Percentiles rank a stretch among this genome's conserved stretches.
These are phyloP conservation scores for Skeletonema menzelii DNA, from an alignment of 108 stramenopile genomes.

Conservation along the genomic window DNA sequence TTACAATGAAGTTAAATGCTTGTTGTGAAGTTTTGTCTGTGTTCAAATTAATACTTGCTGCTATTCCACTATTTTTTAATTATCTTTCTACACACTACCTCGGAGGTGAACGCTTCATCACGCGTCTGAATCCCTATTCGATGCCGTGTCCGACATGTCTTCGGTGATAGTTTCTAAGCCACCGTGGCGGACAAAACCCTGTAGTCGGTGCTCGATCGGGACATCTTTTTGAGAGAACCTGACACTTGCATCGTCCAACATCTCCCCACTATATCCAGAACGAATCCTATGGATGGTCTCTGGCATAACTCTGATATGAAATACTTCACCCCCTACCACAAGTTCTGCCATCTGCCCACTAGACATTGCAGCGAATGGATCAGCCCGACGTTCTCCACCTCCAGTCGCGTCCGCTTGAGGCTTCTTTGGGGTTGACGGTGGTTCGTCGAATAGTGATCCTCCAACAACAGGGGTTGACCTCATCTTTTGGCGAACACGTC, in stretches of 20 bases:
- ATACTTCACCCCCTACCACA: slow-evolving; percentile 62
- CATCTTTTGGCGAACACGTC: slow-evolving; percentile 34
- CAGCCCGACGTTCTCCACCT: not conserved
- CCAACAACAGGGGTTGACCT: slow-evolving; percentile 28
- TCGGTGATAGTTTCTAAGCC: slow-evolving; percentile 32
- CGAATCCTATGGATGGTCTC: slow-evolving; percentile 55
- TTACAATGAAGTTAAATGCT: too few species aligned
- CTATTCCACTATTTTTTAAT: not conserved
- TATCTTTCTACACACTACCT: not conserved
- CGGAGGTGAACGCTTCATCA: not conserved
- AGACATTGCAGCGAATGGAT: slow-evolving; percentile 1
- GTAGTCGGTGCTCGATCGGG: slow-evolving; percentile 54
- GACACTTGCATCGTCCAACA: slow-evolving; percentile 51
- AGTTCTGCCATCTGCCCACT: slow-evolving; percentile 54
- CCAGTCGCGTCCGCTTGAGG: slow-evolving; percentile 7
- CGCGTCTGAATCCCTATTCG: slow-evolving; percentile 4
- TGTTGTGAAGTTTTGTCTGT: not conserved
- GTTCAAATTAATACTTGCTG: not conserved
- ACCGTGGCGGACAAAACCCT: slow-evolving; percentile 59
- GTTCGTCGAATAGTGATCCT: slow-evolving; percentile 39
- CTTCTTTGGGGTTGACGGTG: slow-evolving; percentile 16
- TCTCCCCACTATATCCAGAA: slow-evolving; percentile 55
- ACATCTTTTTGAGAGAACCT: slow-evolving; percentile 52
- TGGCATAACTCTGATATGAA: slow-evolving; percentile 56
- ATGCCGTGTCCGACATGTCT: slow-evolving; percentile 29